Evolutionary conservation across 345 rosid genomes (phyloP), one percentile per base, ranked within the genome.

Genomic region (Raphanus raphanistrum): DNA sequence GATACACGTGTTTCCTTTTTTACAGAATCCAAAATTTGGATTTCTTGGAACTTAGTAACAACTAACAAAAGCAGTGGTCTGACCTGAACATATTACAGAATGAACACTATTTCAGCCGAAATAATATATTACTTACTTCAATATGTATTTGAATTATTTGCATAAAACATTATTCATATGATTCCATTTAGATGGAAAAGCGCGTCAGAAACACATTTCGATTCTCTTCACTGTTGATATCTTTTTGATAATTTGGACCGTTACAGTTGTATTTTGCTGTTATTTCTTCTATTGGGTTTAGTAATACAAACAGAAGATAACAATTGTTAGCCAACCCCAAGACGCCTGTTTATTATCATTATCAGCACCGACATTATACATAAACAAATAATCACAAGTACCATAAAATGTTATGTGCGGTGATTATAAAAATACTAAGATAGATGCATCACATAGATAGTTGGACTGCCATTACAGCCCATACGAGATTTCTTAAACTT

Each of bases 181-280:
- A 1, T 67, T 66, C 10, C 61, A 2, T 11, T 6, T 11, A 62
- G 70, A 62, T 70, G 29, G 8, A 55, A 11, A 59, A 32, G n/a
- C 45, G 57, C 32, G 54, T 59, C 73, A 66, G 50, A 59, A 72
- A 52, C 12, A 48, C 27, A 17, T 35, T 68, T 73, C 75, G 77
- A 79, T 60, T 67, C 66, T 67, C 13, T 36, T 5, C 36, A 72
- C 55, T 52, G 70, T 79, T 66, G 66, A 52, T 52, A 62, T 68
- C 71, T 21, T 65, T 33, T 35, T 35, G 52, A 69, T 55, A 36
- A 63, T n/a, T 62, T 74, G 81, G 77, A 67, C 58, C 73, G 32
- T 54, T 74, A 73, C 71, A 73, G 78, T 62, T 79, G 79, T 68
- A 62, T 74, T 68, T 67, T 62, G 79, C 74, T 74, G 78, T 69